Evolutionary conservation across 228 moss, liverwort and hornwort genomes (phyloP).

Genomic region (Sphagnum magellanicum): DNA sequence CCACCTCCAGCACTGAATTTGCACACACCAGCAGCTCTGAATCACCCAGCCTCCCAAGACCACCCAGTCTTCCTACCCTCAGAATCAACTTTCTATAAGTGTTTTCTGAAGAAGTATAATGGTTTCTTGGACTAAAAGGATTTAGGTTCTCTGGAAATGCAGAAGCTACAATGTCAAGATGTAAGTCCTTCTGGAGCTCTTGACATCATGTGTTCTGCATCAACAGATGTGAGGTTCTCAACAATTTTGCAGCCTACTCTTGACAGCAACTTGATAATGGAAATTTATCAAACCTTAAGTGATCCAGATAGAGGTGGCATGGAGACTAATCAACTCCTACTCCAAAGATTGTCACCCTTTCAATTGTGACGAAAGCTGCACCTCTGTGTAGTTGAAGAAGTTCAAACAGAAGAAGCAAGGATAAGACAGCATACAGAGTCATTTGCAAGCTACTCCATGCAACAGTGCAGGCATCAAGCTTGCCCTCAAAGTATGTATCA

Average conservation of each 20-base stretch:
- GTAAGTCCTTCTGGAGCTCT: not conserved
- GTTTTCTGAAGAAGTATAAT: too few relatives aligned
- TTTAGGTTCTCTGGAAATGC: too few relatives aligned
- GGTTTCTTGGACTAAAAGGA: too few relatives aligned
- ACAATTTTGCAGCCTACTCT: too few relatives aligned
- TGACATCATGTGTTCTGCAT: not conserved
- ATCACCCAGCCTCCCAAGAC: not conserved
- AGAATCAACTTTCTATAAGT: not conserved
- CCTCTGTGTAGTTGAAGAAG: too few relatives aligned
- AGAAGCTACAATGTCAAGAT: not conserved
- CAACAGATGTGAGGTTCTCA: not conserved
- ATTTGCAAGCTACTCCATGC: constrained; percentile 28
- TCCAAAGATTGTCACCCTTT: not conserved
- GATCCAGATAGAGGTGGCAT: not conserved
- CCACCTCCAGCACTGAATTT: constrained; percentile 16
- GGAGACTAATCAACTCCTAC: not conserved
- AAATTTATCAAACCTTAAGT: not conserved
- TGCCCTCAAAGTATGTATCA: constrained; percentile 23
- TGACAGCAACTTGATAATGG: not conserved
- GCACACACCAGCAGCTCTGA: constrained; percentile 34
- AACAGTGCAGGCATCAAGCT: constrained; percentile 23
- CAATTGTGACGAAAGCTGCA: not conserved
- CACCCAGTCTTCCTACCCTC: not conserved
- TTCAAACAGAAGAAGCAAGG: too few relatives aligned
- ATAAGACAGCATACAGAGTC: constrained; percentile 17